Evolutionary conservation across 345 rosid genomes (phyloP), one percentile per base, ranked within the genome.

Genomic region (Murraya paniculata): DNA sequence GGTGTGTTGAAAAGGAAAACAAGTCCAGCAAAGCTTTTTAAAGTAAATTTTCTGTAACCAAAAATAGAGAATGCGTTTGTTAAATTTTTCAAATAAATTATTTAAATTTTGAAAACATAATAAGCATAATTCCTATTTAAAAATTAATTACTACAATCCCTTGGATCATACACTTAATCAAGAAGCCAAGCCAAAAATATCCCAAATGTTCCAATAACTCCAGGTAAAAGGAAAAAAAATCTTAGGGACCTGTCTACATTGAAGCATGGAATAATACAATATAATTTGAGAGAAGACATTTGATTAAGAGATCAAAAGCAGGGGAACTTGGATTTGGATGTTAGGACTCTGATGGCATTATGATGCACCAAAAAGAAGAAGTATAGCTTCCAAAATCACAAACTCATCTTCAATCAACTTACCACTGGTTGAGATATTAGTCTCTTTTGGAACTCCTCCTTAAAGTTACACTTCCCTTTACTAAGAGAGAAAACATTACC

Each of bases 381-480:
- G 19, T 59, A 41, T 4, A 59, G 36, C 38, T 39, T 45, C 22
- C 2, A 30, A 38, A 70, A 36, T 55, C 7, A 27, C 25, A 71
- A 57, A 33, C 35, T 36, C 48, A 58, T 24, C 4, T 31, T 33
- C 53, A 33, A 76, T 64, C 50, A 79, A 35, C 81, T 75, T 87
- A 93, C 98, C 91, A 74, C 71, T 70, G 94, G 94, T 71, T 78
- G 87, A n/a, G 97, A 86, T 28, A 87, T 94, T 73, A 82, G 88
- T 77, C 80, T 81, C 82, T 91, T 91, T 38, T 81, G 85, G 62
- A 89, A 79, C 88, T 95, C 98, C 77, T 91, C 90, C 81, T 78
- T 72, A 82, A 93, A 92, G 79, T 82, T 87, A 77, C 77, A 79
- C 80, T 81, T 86, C 75, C 87, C 80, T 74, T 82, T 85, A 67